Conservation (phyloP, 148 eudicot genomes). For the Camellia japonica region DNA sequence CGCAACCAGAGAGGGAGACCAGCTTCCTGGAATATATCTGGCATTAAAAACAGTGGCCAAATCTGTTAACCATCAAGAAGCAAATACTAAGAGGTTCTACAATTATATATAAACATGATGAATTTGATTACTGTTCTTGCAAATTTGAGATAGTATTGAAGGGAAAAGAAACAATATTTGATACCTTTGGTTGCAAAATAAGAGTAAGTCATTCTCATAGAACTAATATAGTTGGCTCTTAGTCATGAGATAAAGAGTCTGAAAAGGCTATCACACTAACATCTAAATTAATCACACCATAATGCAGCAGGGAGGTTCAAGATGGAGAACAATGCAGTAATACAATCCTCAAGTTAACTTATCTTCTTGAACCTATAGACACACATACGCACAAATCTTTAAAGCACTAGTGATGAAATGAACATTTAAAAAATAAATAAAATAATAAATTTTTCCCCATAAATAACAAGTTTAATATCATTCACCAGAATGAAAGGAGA, state of each 20-base stretch:
- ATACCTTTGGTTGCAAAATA: not conserved
- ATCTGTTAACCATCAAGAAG: not conserved
- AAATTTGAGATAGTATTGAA: not conserved
- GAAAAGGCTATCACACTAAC: not conserved
- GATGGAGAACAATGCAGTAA: not conserved
- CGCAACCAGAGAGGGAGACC: conserved; percentile 99
- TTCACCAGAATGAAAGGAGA: not conserved
- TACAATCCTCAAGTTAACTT: not conserved
- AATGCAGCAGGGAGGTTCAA: conserved; percentile 4
- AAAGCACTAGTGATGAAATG: conserved; percentile 5
- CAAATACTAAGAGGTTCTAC: not conserved
- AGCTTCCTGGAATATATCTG: conserved; percentile 99
- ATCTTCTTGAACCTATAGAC: not conserved
- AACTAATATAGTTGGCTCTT: not conserved
- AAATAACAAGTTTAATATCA: not conserved
- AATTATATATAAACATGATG: not conserved
- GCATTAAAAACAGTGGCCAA: conserved; percentile 20
- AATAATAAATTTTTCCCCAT: not conserved
- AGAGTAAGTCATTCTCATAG: not conserved
- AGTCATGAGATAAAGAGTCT: not conserved
- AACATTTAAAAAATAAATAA: not conserved
- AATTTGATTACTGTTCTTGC: not conserved
- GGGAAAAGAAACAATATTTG: not conserved
- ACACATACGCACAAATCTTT: no score
- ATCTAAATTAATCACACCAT: not conserved